Percentiles rank a stretch among this genome's conserved stretches.
Evolutionary conservation across 2,329 filamentous ascomycete species (phyloP).

Genomic region (Aspergillus unguis): DNA sequence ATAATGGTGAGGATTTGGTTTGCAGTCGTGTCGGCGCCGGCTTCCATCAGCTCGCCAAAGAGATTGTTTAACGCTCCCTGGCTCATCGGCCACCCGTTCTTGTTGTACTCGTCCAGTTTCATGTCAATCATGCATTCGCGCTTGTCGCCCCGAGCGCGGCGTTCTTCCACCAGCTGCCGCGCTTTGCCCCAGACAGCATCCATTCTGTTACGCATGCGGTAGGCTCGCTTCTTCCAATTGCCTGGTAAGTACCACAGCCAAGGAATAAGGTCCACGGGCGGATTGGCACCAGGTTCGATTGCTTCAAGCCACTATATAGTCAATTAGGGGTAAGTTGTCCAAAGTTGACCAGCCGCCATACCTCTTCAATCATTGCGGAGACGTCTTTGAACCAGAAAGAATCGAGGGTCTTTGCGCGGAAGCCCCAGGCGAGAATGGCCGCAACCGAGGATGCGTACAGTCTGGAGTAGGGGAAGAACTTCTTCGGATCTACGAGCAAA

Average conservation of each 20-base stretch:
- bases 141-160: background rate
- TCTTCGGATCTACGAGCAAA: background rate
- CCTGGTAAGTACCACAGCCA: background rate
- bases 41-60: background rate
- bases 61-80: background rate
- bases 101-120: background rate
- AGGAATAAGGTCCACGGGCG: background rate
- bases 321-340: background rate
- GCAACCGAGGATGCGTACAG: background rate
- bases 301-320: background rate
- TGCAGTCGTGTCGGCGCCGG: background rate
- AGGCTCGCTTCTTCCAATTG: background rate
- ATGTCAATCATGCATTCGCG: background rate
- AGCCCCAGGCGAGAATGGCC: background rate
- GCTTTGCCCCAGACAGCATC: background rate
- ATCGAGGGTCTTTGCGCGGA: background rate
- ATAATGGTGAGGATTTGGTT: background rate
- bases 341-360: background rate
- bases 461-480: background rate
- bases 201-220: background rate
- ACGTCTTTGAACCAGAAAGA: background rate
- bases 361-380: background rate
- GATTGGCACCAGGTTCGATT: background rate
- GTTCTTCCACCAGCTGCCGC: background rate
- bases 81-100: background rate